These are phyloP conservation scores for Linum trigynum DNA, from an alignment of 345 rosid species.

Conservation along the genomic window DNA sequence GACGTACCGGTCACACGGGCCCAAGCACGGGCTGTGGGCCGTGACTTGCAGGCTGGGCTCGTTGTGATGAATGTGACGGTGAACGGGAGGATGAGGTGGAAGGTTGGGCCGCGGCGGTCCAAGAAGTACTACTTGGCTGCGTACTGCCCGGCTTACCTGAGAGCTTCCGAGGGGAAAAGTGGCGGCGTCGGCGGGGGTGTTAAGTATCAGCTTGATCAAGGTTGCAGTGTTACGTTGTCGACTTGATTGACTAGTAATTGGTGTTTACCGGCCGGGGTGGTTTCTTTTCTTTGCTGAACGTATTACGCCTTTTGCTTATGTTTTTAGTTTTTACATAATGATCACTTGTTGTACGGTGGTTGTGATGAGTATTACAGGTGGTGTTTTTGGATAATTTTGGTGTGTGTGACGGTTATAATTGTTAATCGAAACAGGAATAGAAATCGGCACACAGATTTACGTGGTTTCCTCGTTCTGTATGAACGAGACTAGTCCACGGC, in stretches of 20 bases:
- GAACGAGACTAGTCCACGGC: too few relatives aligned
- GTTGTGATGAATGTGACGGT: constrained; percentile 48
- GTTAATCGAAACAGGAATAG: too few relatives aligned
- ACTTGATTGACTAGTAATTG: too few relatives aligned
- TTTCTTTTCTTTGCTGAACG: too few relatives aligned
- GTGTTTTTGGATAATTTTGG: too few relatives aligned
- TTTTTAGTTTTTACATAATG: too few relatives aligned
- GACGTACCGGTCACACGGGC: constrained; percentile 41
- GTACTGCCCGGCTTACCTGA: constrained; percentile 53
- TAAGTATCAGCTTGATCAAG: constrained; percentile 47
- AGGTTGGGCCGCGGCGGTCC: constrained; percentile 69
- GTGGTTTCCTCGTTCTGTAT: too few relatives aligned
- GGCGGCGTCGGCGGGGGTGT: constrained; percentile 14
- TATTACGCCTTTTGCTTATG: too few relatives aligned
- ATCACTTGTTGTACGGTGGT: too few relatives aligned
- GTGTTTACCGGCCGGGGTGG: neutral
- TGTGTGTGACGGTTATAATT: too few relatives aligned
- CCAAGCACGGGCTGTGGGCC: constrained; percentile 26
- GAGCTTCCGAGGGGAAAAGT: constrained; percentile 2
- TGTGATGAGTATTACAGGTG: too few relatives aligned
- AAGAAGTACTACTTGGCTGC: constrained; percentile 46
- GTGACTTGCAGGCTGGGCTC: constrained; percentile 49
- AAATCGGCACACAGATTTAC: too few relatives aligned
- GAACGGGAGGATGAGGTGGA: constrained; percentile 53
- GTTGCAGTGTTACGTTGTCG: constrained; percentile 50